Evolutionary conservation across 2,329 filamentous ascomycete genomes (phyloP), one percentile per base, ranked within the genome.

Genomic region (Stachybotrys chlorohalonatus): DNA sequence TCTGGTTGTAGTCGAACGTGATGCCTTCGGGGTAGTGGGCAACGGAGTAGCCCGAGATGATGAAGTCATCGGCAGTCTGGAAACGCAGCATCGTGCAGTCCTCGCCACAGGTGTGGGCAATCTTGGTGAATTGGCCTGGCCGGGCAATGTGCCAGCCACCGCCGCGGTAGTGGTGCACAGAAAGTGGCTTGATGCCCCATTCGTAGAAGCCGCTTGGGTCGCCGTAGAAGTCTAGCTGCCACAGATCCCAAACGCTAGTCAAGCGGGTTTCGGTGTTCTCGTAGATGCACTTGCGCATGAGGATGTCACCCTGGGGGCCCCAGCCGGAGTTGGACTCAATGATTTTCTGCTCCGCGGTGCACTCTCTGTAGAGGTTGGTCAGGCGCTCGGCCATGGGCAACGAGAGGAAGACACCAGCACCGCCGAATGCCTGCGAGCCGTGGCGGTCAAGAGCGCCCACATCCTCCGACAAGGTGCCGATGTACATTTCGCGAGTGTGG

Each of bases 171-270:
- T 86, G 82, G 66, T 86, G 83, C 24, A 86, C 73, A 7, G 80
- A 83, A 24, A 85, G 72, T 1, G 83, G 82, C 59, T 78, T 75
- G 59, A 82, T 75, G 32, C 81, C 81, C 46, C 78, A 77, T 68
- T 86, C 83, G 66, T 85, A 86, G 68, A 85, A 84, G 5, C 83
- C 83, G 0, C 80, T 80, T 4, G 81, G 79, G 62, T 85, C 81
- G 51, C 77, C 79, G 55, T 77, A 75, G 50, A 86, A 70, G 62
- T 86, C 83, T 30, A 85, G 73, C 64, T 85, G 83, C 70, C 79
- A 84, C 11, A 86, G 72, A 42, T 81, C 78, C 61, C 76, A 75
- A 54, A 85, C 68, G 13, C 78, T 73, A 2, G 79, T 82, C 52
- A 86, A 66, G n/a, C 77, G 76, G 9, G 80, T 78, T 39, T 78